phyloP scores from a whole-genome alignment of 495 filamentous ascomycete genomes.

The Hamigera avellanea region DNA sequence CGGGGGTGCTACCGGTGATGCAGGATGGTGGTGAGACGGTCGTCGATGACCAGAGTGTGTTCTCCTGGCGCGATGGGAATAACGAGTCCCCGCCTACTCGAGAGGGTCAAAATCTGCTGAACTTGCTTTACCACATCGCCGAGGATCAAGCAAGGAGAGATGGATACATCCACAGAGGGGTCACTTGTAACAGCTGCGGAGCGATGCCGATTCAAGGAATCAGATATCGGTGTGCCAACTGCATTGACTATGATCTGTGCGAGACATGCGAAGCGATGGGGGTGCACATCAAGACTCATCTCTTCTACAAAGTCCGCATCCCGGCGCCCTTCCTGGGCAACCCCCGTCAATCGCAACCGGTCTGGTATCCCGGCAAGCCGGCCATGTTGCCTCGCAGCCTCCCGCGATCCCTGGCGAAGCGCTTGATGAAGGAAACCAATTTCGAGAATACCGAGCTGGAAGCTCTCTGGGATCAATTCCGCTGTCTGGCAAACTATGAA shows the following conservation, averaged over 20 bases:
- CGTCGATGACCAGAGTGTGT: conserved; percentile 48
- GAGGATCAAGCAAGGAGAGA: conserved; percentile 72
- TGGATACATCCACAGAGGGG: conserved; percentile 89
- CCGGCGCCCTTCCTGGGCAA: conserved; percentile 58
- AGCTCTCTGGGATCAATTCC: conserved; percentile 93
- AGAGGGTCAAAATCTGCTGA: conserved; percentile 64
- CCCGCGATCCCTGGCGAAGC: conserved; percentile 47
- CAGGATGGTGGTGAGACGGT: conserved; percentile 43
- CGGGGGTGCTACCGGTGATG: conserved; percentile 25
- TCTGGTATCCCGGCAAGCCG: conserved; percentile 88
- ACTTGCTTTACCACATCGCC: conserved; percentile 65
- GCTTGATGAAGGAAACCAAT: conserved; percentile 56
- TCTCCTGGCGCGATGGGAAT: conserved; percentile 41
- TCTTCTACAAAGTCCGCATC: conserved; percentile 87
- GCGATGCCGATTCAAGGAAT: conserved; percentile 81
- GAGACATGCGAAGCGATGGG: conserved; percentile 79
- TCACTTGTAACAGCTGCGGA: conserved; percentile 80
- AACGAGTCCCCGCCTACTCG: conserved; percentile 43
- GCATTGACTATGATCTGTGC: conserved; percentile 83
- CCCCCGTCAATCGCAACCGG: conserved; percentile 56
- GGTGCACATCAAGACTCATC: conserved; percentile 79
- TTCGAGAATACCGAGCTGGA: conserved; percentile 79
- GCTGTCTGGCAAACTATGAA: conserved; percentile 75
- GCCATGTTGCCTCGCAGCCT: conserved; percentile 52
- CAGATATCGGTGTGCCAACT: conserved; percentile 85